Base-by-base conservation (phyloP, 208 protist species). In the Tetramitus jugosus region DNA sequence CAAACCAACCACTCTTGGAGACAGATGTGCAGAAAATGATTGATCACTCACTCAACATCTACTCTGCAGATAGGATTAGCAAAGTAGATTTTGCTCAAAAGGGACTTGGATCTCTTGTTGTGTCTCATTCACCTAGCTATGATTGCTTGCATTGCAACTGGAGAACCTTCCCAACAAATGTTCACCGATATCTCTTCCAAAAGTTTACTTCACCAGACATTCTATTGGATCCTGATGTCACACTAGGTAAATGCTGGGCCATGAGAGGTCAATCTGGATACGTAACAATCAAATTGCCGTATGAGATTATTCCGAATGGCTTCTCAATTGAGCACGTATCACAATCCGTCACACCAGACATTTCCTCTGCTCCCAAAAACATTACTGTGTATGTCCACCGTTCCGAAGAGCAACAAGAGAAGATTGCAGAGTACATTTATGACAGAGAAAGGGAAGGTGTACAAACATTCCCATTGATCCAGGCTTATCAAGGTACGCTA, bases 221-320 rank as follows among this genome's bases (percentile, higher is more conserved):
- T 8, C 43, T 71, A 31, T 33, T 71, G 39, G n/a, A 43, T 37
- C 6, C 39, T 3, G 65, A 71, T 49, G 31, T 20, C 13, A 71
- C 65, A 3, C 43, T 71, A 49, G 65, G 65, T 13, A 71, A 71
- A 35, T 71, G 65, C 33, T 71, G 65, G 65, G n/a, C 65, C 3
- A 49, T 71, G 39, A 42, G 29, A 71, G 65, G 62, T 31, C 26
- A 23, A n/a, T 45, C 14, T 49, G 65, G 65, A 3, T 71, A 40
- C 26, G 65, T 49, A 3, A 40, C 49, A 8, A 71, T 71, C 35
- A 10, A 71, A 49, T 4, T 71, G 23, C n/a, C 65, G 10, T 31
- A 29, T 31, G 20, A 35, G 2, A 71, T 71, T 33, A 71, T 49
- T 35, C 65, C 65, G 29, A 71, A 17, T 0, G 2, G 7, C 26